Evolutionary conservation across 306 rosid genomes (phyloP), one percentile per base, ranked within the genome.

Genomic region (Citrullus amarus): DNA sequence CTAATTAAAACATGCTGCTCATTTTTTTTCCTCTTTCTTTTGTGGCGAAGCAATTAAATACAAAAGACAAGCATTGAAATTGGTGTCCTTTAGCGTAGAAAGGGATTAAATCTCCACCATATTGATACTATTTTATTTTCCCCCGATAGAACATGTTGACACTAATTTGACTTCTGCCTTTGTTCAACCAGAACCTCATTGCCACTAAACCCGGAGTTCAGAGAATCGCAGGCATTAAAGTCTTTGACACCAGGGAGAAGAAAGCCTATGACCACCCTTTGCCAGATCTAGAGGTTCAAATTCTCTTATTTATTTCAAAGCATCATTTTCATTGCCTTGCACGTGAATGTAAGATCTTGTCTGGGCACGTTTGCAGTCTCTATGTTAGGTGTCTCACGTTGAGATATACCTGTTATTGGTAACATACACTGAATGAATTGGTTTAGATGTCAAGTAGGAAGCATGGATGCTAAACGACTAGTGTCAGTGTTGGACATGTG

Each of bases 191-290:
- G 99, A 91, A 91, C 84, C 96, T 92, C 77, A 86, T 95, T 82
- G 93, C 99, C 77, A 88, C 97, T 7, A 91, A 90, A 86, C 96
- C 91, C 34, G 99, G 99, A 84, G 90, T 92, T 78, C 99, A 92
- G 88, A 95, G 87, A 88, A 92, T 95, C 80, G 82, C 93, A 1
- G 97, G 97, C 81, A 80, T 95, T 85, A 88, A 91, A 8, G 87
- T 95, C 69, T 90, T 82, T 6, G 94, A 95, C 86, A 86, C 87
- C 8, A 86, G 72, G 77, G 96, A 86, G 87, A 90, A 87, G 88
- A 92, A 85, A 80, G 81, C 92, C 68, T 90, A 95, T 25, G 91
- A 91, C 28, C 96, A 91, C 28, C 97, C 97, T 79, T 86, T 90
- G 86, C 89, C 90, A 56, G 97, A 92, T 87, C 75, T 95, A 54